Conservation (phyloP, 2,329 filamentous ascomycete genomes). For the Colletotrichum salicis region DNA sequence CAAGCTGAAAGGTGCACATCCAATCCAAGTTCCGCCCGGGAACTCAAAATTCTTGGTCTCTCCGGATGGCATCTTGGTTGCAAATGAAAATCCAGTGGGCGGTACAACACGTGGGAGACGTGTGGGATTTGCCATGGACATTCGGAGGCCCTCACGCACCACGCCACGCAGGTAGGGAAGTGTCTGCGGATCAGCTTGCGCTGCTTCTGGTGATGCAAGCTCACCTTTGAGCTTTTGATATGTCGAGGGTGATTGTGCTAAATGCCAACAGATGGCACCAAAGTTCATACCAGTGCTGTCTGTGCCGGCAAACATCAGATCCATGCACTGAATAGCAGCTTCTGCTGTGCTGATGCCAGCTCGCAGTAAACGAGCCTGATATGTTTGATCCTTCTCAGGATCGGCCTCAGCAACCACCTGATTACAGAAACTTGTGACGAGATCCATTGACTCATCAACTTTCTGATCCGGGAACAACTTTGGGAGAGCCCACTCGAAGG, state of each 20-base stretch:
- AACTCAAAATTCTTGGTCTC: not conserved
- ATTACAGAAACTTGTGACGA: not conserved
- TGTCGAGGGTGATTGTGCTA: not conserved
- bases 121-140: conserved; percentile 14
- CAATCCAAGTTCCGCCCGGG: not conserved
- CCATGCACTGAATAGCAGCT: conserved; percentile 1
- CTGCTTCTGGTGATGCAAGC: not conserved
- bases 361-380: not conserved
- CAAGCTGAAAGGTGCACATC: conserved; percentile 3
- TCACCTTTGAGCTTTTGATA: not conserved
- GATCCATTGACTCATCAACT: not conserved
- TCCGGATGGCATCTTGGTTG: not conserved
- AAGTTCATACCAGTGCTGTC: conserved; percentile 16
- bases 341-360: not conserved
- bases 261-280: conserved; percentile 11
- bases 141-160: not conserved
- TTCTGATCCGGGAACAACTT: not conserved
- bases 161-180: conserved; percentile 1
- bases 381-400: not conserved
- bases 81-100: not conserved
- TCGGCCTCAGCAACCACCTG: conserved; percentile 1
- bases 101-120: not conserved
- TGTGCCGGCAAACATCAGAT: conserved; percentile 12
- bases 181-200: not conserved
- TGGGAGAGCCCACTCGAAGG: not conserved